Evolutionary conservation across 768 basidiomycete genomes (phyloP).

Genomic region (Mycena vitilis): DNA sequence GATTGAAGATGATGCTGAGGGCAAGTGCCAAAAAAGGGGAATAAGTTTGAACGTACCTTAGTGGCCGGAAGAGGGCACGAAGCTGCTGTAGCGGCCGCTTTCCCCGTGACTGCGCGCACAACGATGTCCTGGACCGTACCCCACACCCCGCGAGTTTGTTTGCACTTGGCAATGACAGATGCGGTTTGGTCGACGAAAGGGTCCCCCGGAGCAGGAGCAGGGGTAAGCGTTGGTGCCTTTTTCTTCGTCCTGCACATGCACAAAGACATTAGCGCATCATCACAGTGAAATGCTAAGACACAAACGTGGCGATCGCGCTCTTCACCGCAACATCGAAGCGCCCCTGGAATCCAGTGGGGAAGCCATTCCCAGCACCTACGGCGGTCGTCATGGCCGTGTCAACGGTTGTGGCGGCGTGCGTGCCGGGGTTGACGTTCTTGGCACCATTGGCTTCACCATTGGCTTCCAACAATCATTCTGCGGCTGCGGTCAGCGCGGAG

Average conservation of each 20-base stretch:
- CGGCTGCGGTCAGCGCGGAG: not conserved
- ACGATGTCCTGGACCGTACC: slow-evolving; percentile 9
- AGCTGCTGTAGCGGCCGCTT: not conserved
- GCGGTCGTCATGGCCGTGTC: slow-evolving; percentile 21
- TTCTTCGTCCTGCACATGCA: not conserved
- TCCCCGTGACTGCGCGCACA: slow-evolving; percentile 9
- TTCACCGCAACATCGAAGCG: slow-evolving; percentile 6
- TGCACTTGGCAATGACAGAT: slow-evolving; percentile 17
- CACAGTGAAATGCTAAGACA: not conserved
- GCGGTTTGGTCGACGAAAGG: slow-evolving; percentile 17
- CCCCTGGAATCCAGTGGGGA: slow-evolving; percentile 13
- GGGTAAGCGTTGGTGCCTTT: slow-evolving; percentile 7
- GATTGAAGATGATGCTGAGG: too few relatives aligned
- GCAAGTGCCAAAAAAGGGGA: too few relatives aligned
- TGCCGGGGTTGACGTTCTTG: slow-evolving; percentile 1
- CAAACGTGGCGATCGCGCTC: slow-evolving; percentile 12
- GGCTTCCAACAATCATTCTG: slow-evolving; percentile 20
- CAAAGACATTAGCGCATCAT: not conserved
- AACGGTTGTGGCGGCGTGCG: slow-evolving; percentile 5
- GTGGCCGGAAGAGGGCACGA: too few relatives aligned
- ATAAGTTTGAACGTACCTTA: too few relatives aligned
- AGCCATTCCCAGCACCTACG: slow-evolving; percentile 16
- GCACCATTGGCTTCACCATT: slow-evolving; percentile 5
- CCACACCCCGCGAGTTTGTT: slow-evolving; percentile 17
- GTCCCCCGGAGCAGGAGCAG: slow-evolving; percentile 16